Evolutionary conservation across 2,329 filamentous ascomycete genomes (phyloP).

Genomic region (Cladophialophora exuberans): DNA sequence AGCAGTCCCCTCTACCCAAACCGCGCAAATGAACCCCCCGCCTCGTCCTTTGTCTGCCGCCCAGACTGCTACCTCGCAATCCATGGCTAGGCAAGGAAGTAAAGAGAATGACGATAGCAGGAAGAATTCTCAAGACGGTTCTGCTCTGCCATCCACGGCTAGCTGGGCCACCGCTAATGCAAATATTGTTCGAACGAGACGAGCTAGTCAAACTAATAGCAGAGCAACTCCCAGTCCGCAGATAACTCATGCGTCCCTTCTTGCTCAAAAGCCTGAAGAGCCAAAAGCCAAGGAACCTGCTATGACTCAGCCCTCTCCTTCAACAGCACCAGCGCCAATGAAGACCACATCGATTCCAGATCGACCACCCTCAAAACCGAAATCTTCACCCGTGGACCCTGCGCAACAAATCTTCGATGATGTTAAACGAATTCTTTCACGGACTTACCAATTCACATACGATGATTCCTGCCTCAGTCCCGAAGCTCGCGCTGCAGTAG

Average conservation of each 20-base stretch:
- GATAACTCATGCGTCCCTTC: constrained; percentile 51
- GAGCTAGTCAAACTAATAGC: constrained; percentile 76
- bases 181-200: constrained; percentile 65
- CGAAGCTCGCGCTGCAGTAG: constrained; percentile 56
- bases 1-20: constrained; percentile 45
- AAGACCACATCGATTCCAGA: constrained; percentile 33
- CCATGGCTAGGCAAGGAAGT: constrained; percentile 74
- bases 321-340: constrained; percentile 19
- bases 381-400: constrained; percentile 30
- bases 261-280: constrained; percentile 40
- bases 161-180: constrained; percentile 82
- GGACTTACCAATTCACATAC: constrained; percentile 59
- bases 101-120: constrained; percentile 66
- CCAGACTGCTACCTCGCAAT: constrained; percentile 48
- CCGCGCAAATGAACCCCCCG: constrained; percentile 40
- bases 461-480: constrained; percentile 49
- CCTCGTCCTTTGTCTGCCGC: constrained; percentile 42
- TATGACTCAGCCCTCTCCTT: constrained; percentile 11
- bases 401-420: constrained; percentile 39
- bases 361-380: constrained; percentile 34
- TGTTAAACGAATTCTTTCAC: constrained; percentile 51
- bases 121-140: constrained; percentile 71
- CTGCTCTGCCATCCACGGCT: constrained; percentile 89
- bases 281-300: constrained; percentile 35
- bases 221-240: constrained; percentile 81